A percentile compares a stretch with the other conserved stretches of the same genome.
Evolutionary conservation across 139 green algal species (phyloP).

Genomic region (Chlorella vulgaris): DNA sequence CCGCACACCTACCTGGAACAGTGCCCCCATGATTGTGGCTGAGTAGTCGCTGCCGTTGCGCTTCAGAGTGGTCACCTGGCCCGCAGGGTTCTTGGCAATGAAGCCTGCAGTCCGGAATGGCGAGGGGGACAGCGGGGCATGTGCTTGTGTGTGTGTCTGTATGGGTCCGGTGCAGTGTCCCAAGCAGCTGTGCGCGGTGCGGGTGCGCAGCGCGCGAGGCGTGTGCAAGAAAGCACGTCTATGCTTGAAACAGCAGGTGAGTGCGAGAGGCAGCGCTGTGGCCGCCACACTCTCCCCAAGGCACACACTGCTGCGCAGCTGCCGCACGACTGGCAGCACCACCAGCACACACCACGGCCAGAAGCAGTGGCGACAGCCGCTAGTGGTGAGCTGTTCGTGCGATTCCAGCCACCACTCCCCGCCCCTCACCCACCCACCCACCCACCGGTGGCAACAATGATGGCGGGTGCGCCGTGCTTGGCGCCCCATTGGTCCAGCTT

Average conservation of each 20-base stretch:
- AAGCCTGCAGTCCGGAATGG: slow-evolving; percentile 69
- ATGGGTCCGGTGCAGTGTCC: background rate
- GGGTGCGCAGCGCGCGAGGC: too few relatives aligned
- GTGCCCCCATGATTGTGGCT: slow-evolving; percentile 92
- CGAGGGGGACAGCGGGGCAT: background rate
- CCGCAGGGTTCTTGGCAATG: slow-evolving; percentile 79
- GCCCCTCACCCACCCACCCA: background rate
- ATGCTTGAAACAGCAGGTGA: too few relatives aligned
- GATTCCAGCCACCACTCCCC: background rate
- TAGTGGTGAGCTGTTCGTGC: too few relatives aligned
- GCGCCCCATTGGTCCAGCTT: slow-evolving; percentile 71
- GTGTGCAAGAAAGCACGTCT: too few relatives aligned
- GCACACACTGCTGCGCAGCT: too few relatives aligned
- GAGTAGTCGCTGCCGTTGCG: slow-evolving; percentile 95
- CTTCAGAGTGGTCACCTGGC: slow-evolving; percentile 78
- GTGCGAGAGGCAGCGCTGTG: too few relatives aligned
- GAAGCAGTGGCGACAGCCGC: too few relatives aligned
- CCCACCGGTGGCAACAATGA: slow-evolving; percentile 78
- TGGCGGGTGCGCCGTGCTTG: slow-evolving; percentile 50
- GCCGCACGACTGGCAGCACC: too few relatives aligned
- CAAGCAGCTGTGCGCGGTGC: too few relatives aligned
- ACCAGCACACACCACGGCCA: too few relatives aligned
- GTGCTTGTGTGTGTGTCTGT: too few relatives aligned
- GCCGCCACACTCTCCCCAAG: too few relatives aligned
- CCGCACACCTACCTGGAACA: slow-evolving; percentile 60